Percentiles rank a stretch among this genome's conserved stretches.
phyloP scores from a whole-genome alignment of 306 rosid genomes.

The Rubus parviflorus region DNA sequence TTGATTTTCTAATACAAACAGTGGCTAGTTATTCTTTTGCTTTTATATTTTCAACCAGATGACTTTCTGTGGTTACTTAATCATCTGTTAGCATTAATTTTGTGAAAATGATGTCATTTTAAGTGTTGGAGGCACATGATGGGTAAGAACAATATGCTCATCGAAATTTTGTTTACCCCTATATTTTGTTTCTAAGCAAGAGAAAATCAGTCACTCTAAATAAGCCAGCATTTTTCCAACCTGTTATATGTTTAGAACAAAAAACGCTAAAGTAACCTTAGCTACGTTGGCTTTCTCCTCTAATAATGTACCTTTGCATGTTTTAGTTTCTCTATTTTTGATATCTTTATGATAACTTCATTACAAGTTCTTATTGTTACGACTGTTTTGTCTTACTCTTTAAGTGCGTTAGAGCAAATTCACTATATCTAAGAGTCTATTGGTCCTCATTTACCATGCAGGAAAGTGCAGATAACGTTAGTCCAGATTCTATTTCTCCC shows the following conservation, averaged over 20 bases:
- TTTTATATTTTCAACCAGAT: slow-evolving; percentile 10
- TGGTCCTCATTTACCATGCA: slow-evolving; percentile 44
- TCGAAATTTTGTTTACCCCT: background rate
- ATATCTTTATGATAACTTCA: background rate
- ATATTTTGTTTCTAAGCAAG: background rate
- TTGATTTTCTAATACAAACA: slow-evolving; percentile 12
- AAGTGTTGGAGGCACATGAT: background rate
- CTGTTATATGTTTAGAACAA: background rate
- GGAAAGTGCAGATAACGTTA: slow-evolving; percentile 99
- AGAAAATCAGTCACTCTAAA: background rate
- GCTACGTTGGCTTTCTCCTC: background rate
- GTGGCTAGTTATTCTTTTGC: slow-evolving; percentile 1
- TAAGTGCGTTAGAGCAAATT: background rate
- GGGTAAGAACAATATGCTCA: background rate
- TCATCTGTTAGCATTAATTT: slow-evolving; percentile 1
- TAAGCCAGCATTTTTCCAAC: background rate
- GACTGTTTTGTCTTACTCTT: slow-evolving; percentile 2
- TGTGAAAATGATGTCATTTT: slow-evolving; percentile 16
- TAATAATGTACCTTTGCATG: background rate
- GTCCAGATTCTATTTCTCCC: slow-evolving; percentile 86
- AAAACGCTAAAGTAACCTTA: too few relatives aligned
- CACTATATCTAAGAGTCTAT: slow-evolving; percentile 5
- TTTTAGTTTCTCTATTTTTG: too few relatives aligned
- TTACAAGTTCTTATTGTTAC: slow-evolving; percentile 14
- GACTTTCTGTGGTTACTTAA: slow-evolving; percentile 3